These are phyloP conservation scores for Arxiozyma heterogenica DNA, from an alignment of 1,139 yeast genomes.

Conservation along the genomic window DNA sequence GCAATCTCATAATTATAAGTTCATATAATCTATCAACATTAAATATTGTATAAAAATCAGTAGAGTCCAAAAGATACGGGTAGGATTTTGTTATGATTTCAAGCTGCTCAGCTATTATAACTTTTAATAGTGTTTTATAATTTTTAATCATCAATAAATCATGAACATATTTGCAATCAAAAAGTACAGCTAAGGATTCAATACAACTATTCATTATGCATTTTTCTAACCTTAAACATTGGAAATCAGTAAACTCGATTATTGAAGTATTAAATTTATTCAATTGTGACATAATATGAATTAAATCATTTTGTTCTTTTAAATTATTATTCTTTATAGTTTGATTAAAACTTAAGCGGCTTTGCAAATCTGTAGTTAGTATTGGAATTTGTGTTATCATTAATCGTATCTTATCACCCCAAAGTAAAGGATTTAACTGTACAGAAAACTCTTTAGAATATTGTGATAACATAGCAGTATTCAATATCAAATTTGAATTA, in stretches of 20 bases:
- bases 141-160: slow-evolving; percentile 41
- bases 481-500: not conserved
- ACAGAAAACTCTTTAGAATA: not conserved
- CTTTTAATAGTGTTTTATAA: slow-evolving; percentile 31
- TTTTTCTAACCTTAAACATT: slow-evolving; percentile 55
- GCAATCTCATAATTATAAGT: not conserved
- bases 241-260: slow-evolving; percentile 39
- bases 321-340: no score
- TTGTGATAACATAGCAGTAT: not conserved
- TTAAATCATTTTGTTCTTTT: not conserved
- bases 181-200: slow-evolving; percentile 62
- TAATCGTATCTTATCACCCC: not conserved
- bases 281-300: not conserved
- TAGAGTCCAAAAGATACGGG: slow-evolving; percentile 27
- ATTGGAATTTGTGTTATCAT: not conserved
- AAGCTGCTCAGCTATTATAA: slow-evolving; percentile 42
- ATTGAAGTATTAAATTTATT: slow-evolving; percentile 6
- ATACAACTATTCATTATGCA: slow-evolving; percentile 64
- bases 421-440: not conserved
- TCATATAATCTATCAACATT: slow-evolving; percentile 36
- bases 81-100: slow-evolving; percentile 36
- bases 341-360: no score
- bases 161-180: slow-evolving; percentile 57
- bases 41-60: slow-evolving; percentile 36
- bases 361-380: no score